Evolutionary conservation across 306 rosid genomes (phyloP).

Genomic region (Vigna angularis): DNA sequence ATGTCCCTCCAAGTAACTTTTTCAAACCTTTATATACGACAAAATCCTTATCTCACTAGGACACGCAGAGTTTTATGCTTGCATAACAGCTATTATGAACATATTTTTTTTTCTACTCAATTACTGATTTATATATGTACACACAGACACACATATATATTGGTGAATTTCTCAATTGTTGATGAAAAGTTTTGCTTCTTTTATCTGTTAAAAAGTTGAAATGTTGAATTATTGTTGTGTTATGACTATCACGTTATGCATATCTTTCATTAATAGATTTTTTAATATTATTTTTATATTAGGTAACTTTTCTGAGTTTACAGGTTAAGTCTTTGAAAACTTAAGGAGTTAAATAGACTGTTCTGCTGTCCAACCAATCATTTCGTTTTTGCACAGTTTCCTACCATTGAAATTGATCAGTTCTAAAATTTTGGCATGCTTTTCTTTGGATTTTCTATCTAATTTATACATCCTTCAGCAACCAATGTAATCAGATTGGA

Average conservation of each 20-base stretch:
- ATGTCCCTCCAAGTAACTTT: conserved; percentile 5
- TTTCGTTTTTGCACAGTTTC: conserved; percentile 19
- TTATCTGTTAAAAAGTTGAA: too few species aligned
- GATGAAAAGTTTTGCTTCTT: too few species aligned
- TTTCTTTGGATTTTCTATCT: not conserved
- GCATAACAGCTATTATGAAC: conserved; percentile 22
- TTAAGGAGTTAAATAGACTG: too few species aligned
- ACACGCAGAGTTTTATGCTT: not conserved
- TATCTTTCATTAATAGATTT: too few species aligned
- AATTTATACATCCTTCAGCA: not conserved
- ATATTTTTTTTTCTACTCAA: conserved; percentile 16
- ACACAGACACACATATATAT: too few species aligned
- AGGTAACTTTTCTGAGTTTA: too few species aligned
- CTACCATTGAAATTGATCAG: conserved; percentile 20
- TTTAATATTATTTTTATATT: too few species aligned
- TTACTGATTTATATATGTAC: not conserved
- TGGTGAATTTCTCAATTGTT: too few species aligned
- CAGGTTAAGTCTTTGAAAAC: too few species aligned
- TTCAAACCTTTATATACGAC: not conserved
- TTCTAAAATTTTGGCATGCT: not conserved
- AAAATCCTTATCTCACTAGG: not conserved
- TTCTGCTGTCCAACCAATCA: too few species aligned
- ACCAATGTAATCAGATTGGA: conserved; percentile 17
- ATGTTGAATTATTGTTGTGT: too few species aligned
- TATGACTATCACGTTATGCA: too few species aligned